Conservation (phyloP, 495 filamentous ascomycete species). For the Polyplosphaeria fusca region DNA sequence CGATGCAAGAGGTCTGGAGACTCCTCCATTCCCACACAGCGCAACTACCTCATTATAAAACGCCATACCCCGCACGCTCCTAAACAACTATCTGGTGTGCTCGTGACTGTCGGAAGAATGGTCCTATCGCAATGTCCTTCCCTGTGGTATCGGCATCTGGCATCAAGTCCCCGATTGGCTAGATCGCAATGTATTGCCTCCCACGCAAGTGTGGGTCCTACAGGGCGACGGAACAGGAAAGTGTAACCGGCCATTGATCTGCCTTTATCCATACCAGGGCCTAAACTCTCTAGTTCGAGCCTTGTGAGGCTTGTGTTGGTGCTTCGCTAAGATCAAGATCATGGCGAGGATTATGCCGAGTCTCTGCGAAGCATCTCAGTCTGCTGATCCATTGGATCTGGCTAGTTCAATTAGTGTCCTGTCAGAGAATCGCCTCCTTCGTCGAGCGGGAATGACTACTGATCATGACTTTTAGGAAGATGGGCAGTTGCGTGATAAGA, state of each 20-base stretch:
- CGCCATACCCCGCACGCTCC: neutral
- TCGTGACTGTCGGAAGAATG: neutral
- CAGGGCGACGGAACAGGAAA: too few relatives aligned
- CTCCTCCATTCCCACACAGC: neutral
- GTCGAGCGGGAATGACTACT: too few relatives aligned
- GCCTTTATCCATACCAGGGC: neutral
- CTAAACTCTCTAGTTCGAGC: neutral
- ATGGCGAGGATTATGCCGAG: too few relatives aligned
- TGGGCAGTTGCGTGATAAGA: too few relatives aligned
- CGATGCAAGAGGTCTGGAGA: neutral
- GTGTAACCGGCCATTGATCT: too few relatives aligned
- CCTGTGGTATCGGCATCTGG: neutral
- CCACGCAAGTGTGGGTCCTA: too few relatives aligned
- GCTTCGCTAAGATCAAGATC: neutral
- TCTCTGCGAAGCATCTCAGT: neutral
- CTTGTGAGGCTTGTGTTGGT: neutral
- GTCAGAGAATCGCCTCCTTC: too few relatives aligned
- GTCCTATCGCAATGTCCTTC: neutral
- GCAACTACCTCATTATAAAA: neutral
- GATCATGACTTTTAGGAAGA: too few relatives aligned
- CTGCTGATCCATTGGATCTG: neutral
- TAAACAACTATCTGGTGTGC: neutral
- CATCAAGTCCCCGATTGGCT: neutral
- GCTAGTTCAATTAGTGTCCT: too few relatives aligned
- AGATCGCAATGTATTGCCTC: slow-evolving; percentile 9